Percentiles rank a stretch among this genome's conserved stretches.
phyloP scores from a whole-genome alignment of 805 yeast species.

The Metschnikowia santaceciliae region DNA sequence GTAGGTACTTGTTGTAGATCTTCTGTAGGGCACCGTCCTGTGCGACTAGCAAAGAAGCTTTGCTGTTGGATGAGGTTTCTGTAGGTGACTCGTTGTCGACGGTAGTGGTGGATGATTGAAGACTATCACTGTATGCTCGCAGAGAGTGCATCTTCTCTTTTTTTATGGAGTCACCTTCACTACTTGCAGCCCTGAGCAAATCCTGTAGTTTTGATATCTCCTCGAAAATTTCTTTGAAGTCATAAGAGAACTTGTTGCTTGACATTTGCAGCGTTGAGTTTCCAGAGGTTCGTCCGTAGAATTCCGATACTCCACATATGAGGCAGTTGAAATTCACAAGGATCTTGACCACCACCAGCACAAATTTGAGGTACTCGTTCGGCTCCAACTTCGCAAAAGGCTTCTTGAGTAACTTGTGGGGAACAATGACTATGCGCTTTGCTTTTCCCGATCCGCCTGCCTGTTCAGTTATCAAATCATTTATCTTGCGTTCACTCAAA shows the following conservation, averaged over 20 bases:
- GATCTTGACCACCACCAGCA: conserved; percentile 35
- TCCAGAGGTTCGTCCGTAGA: not conserved
- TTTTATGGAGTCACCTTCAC: not conserved
- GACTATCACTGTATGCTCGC: not conserved
- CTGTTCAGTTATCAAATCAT: not conserved
- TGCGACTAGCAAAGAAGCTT: not conserved
- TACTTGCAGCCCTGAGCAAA: not conserved
- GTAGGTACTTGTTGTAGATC: not conserved
- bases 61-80: not conserved
- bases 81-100: not conserved
- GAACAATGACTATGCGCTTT: conserved; percentile 29
- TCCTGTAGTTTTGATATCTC: conserved; percentile 2
- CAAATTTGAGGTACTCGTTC: conserved; percentile 35
- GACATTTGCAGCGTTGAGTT: not conserved
- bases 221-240: conserved; percentile 21
- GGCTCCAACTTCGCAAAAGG: conserved; percentile 36
- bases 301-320: not conserved
- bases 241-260: conserved; percentile 7
- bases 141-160: not conserved
- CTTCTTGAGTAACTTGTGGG: conserved; percentile 39
- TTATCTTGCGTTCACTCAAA: not conserved
- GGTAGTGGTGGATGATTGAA: not conserved
- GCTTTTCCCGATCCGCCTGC: conserved; percentile 13
- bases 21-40: not conserved
- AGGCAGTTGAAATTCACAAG: conserved; percentile 32